phyloP scores from a whole-genome alignment of 2,329 filamentous ascomycete species.

The Incumbomyces delicatus region DNA sequence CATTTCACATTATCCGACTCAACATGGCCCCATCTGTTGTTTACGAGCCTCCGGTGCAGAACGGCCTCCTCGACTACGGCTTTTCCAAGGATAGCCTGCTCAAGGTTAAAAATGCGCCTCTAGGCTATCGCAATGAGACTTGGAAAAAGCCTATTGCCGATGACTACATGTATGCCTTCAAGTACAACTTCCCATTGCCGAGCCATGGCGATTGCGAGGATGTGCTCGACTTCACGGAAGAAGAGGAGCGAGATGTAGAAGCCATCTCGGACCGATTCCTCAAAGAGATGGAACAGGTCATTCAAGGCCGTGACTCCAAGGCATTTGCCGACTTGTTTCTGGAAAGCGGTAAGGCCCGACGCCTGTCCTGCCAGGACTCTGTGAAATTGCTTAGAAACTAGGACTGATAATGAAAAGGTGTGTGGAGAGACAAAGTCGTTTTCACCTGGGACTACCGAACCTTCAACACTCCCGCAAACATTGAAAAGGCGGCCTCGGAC shows the following conservation, averaged over 20 bases:
- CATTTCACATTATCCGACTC: not conserved
- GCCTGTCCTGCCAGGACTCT: too few species aligned
- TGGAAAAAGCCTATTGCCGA: conserved; percentile 32
- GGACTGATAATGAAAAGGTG: conserved; percentile 22
- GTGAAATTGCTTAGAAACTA: too few species aligned
- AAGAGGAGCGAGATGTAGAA: conserved; percentile 10
- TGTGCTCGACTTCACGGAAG: conserved; percentile 22
- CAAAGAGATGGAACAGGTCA: conserved; percentile 10
- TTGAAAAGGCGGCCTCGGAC: conserved; percentile 26
- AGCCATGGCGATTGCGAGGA: conserved; percentile 24
- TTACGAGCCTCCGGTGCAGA: conserved; percentile 5
- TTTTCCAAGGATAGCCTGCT: not conserved
- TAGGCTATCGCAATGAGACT: conserved; percentile 11
- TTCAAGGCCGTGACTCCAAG: too few species aligned
- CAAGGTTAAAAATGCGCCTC: conserved; percentile 7
- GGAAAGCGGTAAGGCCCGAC: too few species aligned
- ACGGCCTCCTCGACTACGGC: not conserved
- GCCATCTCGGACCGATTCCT: conserved; percentile 12
- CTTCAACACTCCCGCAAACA: conserved; percentile 26
- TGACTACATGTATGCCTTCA: conserved; percentile 35
- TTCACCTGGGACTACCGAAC: conserved; percentile 31
- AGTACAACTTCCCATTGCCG: conserved; percentile 31
- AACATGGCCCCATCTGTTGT: conserved; percentile 9
- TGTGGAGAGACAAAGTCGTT: conserved; percentile 29
- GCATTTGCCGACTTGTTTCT: conserved; percentile 23